A percentile compares a stretch with the other conserved stretches of the same genome.
These are phyloP conservation scores for Cyclostephanos tholiformis DNA, from an alignment of 108 stramenopile genomes.

Conservation along the genomic window DNA sequence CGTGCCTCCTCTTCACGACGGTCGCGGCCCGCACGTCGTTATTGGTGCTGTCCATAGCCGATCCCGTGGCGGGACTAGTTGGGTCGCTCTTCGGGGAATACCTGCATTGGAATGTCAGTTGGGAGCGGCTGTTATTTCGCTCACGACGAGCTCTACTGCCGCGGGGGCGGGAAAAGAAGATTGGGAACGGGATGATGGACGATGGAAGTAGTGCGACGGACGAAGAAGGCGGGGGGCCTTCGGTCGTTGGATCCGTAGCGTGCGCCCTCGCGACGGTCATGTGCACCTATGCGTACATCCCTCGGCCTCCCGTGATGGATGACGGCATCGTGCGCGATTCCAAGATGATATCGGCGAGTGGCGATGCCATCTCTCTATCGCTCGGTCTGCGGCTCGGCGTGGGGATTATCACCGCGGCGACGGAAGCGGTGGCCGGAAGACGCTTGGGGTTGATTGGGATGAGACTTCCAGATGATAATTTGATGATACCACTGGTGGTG, in stretches of 20 bases:
- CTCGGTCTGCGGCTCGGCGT: constrained; percentile 17
- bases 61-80: constrained; percentile 40
- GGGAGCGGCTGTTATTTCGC: constrained; percentile 13
- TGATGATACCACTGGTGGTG: constrained; percentile 43
- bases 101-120: constrained; percentile 25
- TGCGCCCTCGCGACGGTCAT: constrained; percentile 28
- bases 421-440: constrained; percentile 34
- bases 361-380: background rate
- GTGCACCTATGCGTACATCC: constrained; percentile 45
- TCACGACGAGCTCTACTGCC: background rate
- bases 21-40: constrained; percentile 35
- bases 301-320: background rate
- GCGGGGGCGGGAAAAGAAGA: background rate
- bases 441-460: constrained; percentile 22
- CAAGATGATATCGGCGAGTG: background rate
- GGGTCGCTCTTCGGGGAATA: constrained; percentile 23
- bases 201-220: background rate
- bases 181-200: background rate
- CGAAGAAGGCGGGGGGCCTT: constrained; percentile 5
- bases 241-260: constrained; percentile 39
- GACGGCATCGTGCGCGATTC: background rate
- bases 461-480: constrained; percentile 36
- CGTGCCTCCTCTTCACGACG: constrained; percentile 16
- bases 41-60: constrained; percentile 41
- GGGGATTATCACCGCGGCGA: constrained; percentile 27